Percentiles rank a stretch among this genome's conserved stretches.
phyloP scores from a whole-genome alignment of 768 basidiomycete genomes.

The Trametes cingulata region DNA sequence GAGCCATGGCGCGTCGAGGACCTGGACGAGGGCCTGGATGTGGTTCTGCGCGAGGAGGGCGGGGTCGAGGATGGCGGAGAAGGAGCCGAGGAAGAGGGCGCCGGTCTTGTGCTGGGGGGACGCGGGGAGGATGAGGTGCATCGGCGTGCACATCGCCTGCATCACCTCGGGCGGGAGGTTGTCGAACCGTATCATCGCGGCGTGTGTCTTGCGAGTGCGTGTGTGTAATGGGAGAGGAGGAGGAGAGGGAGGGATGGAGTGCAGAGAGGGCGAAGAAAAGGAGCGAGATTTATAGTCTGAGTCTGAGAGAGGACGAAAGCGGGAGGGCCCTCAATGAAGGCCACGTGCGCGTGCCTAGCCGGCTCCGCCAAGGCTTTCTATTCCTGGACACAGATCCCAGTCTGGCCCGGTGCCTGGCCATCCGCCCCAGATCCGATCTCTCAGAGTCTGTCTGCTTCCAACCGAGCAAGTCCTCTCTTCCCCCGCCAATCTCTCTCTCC shows the following conservation, averaged over 20 bases:
- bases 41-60: slow-evolving; percentile 49
- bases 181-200: slow-evolving; percentile 76
- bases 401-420: slow-evolving; percentile 2
- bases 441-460: not conserved
- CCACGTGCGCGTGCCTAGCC: slow-evolving; percentile 15
- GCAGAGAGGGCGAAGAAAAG: not conserved
- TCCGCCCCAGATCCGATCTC: not conserved
- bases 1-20: slow-evolving; percentile 66
- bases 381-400: not conserved
- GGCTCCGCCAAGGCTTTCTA: slow-evolving; percentile 12
- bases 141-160: slow-evolving; percentile 84
- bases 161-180: slow-evolving; percentile 71
- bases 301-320: not conserved
- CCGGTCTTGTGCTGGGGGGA: slow-evolving; percentile 40
- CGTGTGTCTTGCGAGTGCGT: not conserved
- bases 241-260: not conserved
- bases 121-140: slow-evolving; percentile 67
- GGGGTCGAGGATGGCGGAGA: slow-evolving; percentile 58
- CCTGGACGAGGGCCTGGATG: slow-evolving; percentile 65
- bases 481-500: not conserved
- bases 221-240: not conserved
- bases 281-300: not conserved
- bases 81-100: slow-evolving; percentile 68
- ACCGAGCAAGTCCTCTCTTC: not conserved
- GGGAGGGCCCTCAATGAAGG: not conserved